Conservation (phyloP, 345 rosid species). For the Murraya koenigii region DNA sequence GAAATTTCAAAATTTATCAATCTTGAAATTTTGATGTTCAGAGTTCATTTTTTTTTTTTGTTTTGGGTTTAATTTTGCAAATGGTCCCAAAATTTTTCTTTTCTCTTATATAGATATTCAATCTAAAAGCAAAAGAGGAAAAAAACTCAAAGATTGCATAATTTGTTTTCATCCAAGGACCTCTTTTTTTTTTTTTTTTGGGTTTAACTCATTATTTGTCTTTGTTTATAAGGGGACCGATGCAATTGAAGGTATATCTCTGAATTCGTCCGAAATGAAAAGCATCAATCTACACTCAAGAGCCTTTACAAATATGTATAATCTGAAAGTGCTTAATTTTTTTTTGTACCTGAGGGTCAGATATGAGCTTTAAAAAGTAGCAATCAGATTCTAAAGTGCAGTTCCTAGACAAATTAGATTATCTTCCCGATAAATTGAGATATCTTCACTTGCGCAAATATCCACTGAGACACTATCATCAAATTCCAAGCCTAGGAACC, state of each 20-base stretch:
- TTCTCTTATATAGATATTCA: too few species aligned
- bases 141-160: background rate
- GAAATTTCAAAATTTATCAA: too few species aligned
- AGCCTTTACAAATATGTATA: background rate
- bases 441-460: background rate
- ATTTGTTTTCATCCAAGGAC: background rate
- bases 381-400: background rate
- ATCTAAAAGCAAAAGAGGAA: too few species aligned
- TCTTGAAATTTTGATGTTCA: too few species aligned
- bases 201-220: background rate
- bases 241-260: background rate
- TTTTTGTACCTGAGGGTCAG: background rate
- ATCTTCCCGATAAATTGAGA: background rate
- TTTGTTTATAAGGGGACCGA: background rate
- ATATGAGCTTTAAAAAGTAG: background rate
- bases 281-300: background rate
- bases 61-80: too few species aligned
- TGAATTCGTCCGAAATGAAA: background rate
- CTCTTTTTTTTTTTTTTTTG: too few species aligned
- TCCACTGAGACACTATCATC: background rate
- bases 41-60: too few species aligned
- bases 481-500: background rate
- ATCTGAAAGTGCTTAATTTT: background rate
- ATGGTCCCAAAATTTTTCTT: too few species aligned
- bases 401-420: background rate